Conservation (phyloP, 345 rosid genomes). For the Crucihimalaya himalaica region DNA sequence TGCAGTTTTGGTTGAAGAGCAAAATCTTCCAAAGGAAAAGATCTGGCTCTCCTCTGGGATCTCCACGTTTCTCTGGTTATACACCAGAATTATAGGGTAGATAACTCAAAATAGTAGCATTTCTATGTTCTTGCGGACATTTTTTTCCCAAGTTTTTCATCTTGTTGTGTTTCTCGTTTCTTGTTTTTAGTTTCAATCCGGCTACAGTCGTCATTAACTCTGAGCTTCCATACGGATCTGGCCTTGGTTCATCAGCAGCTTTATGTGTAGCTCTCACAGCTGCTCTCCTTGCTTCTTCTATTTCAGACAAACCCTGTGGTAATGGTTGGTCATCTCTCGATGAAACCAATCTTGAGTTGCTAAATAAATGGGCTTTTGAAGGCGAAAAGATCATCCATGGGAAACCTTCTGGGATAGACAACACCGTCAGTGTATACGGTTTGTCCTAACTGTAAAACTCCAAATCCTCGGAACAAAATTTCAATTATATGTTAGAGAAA, state of each 20-base stretch:
- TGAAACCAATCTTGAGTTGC: slow-evolving; percentile 60
- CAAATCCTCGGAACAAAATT: neutral
- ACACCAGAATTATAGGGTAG: slow-evolving; percentile 85
- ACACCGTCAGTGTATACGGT: slow-evolving; percentile 96
- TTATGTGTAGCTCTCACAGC: slow-evolving; percentile 79
- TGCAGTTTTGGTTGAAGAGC: slow-evolving; percentile 65
- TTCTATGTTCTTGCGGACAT: neutral
- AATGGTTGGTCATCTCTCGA: slow-evolving; percentile 57
- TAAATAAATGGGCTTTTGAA: slow-evolving; percentile 96
- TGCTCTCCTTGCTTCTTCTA: slow-evolving; percentile 61
- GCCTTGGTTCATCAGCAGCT: slow-evolving; percentile 96
- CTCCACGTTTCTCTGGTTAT: slow-evolving; percentile 83
- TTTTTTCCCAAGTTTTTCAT: neutral
- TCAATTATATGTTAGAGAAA: neutral
- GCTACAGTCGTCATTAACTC: slow-evolving; percentile 69
- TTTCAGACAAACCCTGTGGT: slow-evolving; percentile 41
- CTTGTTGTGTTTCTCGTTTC: slow-evolving; percentile 6
- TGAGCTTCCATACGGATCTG: slow-evolving; percentile 87
- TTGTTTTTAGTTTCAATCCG: slow-evolving; percentile 65
- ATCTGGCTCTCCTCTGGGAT: slow-evolving; percentile 73
- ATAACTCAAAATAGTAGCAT: neutral
- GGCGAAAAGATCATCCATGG: slow-evolving; percentile 96
- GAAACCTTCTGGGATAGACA: slow-evolving; percentile 95
- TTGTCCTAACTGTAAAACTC: slow-evolving; percentile 46
- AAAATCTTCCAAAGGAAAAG: slow-evolving; percentile 67